Conservation (phyloP, 345 rosid genomes). For the Euphorbia tirucalli region DNA sequence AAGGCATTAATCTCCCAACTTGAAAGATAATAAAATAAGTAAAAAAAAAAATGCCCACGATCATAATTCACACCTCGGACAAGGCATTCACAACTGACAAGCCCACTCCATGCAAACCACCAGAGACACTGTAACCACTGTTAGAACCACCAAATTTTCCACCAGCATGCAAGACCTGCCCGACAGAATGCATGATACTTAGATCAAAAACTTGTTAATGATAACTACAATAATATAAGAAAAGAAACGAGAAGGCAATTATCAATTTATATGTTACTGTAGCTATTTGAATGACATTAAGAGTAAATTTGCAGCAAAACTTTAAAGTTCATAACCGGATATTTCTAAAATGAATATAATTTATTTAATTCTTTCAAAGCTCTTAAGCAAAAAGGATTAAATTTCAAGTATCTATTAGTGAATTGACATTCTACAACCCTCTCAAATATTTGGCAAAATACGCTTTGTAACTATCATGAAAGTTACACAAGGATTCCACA, state of each 20-base stretch:
- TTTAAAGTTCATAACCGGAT: background rate
- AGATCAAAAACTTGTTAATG: background rate
- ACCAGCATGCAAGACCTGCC: slow-evolving; percentile 95
- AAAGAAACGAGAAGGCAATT: background rate
- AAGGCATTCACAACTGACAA: slow-evolving; percentile 96
- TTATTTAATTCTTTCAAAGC: background rate
- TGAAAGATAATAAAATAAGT: background rate
- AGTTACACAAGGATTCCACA: background rate
- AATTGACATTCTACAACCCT: background rate
- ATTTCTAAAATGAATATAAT: background rate
- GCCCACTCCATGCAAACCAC: slow-evolving; percentile 98
- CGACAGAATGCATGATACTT: slow-evolving; percentile 6
- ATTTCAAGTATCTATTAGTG: background rate
- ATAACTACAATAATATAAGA: background rate
- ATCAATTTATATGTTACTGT: background rate
- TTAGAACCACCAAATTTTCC: slow-evolving; percentile 97
- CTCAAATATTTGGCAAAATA: background rate
- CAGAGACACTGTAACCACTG: slow-evolving; percentile 96
- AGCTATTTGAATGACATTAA: background rate
- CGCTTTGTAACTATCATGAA: background rate
- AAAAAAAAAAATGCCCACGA: background rate
- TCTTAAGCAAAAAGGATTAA: background rate
- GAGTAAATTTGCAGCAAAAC: background rate
- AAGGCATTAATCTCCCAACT: background rate
- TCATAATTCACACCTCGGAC: slow-evolving; percentile 67